Evolutionary conservation across 495 filamentous ascomycete species (phyloP).

Genomic region (Trichoderma reesei): DNA sequence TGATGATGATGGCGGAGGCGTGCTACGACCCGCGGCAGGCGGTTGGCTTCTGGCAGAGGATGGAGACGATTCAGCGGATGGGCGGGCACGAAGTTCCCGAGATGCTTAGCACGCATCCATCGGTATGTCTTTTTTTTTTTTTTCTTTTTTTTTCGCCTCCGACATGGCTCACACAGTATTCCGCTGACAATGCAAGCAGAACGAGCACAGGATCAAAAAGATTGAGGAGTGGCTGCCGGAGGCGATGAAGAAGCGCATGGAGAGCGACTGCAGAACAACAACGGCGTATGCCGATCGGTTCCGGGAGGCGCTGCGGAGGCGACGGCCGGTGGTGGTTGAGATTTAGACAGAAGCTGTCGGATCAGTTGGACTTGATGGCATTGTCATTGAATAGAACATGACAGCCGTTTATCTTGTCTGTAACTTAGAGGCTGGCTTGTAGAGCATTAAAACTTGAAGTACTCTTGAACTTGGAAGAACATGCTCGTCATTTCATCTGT

Average conservation of each 20-base stretch:
- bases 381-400: background rate
- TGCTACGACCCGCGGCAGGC: constrained; percentile 68
- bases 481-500: no score
- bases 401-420: background rate
- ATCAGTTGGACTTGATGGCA: background rate
- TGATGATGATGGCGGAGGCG: constrained; percentile 54
- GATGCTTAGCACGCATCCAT: constrained; percentile 81
- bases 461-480: no score
- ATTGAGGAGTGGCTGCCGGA: constrained; percentile 59
- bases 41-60: constrained; percentile 62
- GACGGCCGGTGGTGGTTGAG: constrained; percentile 1
- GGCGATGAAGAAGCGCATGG: constrained; percentile 41
- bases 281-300: constrained; percentile 29
- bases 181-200: constrained; percentile 29
- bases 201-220: constrained; percentile 56
- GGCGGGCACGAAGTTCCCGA: constrained; percentile 53
- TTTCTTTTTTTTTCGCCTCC: no score
- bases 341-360: background rate
- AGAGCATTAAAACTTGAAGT: background rate
- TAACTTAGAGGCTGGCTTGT: background rate
- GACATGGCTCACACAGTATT: no score
- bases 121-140: constrained; percentile 36
- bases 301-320: constrained; percentile 22
- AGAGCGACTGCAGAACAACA: constrained; percentile 41
- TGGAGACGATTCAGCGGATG: constrained; percentile 37